These are phyloP conservation scores for Candida nitratophila DNA, from an alignment of 805 yeast species.

Conservation along the genomic window DNA sequence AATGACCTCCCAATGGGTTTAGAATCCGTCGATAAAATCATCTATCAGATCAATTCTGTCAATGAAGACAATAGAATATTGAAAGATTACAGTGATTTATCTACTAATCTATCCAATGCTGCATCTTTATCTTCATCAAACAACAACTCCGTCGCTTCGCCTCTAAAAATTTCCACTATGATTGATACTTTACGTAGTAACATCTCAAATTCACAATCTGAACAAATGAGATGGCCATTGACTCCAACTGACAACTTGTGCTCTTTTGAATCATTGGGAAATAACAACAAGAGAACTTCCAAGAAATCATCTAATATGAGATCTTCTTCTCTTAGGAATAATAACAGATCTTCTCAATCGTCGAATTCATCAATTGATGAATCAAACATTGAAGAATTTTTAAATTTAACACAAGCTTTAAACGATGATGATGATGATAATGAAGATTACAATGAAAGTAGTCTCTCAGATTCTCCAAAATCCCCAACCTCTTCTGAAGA, in stretches of 20 bases:
- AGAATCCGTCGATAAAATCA: constrained; percentile 23
- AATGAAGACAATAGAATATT: constrained; percentile 12
- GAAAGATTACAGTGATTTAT: constrained; percentile 4
- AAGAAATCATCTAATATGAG: neutral
- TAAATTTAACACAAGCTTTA: constrained; percentile 7
- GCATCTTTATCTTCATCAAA: constrained; percentile 5
- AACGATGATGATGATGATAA: constrained; percentile 8
- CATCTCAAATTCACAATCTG: neutral
- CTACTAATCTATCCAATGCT: neutral
- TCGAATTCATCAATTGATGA: neutral
- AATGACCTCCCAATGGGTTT: constrained; percentile 17
- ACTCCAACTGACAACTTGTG: constrained; percentile 1
- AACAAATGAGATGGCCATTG: constrained; percentile 2
- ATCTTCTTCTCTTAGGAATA: no score
- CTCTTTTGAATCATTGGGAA: constrained; percentile 1
- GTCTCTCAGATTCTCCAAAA: neutral
- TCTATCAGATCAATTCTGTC: constrained; percentile 14
- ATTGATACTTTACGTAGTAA: constrained; percentile 8
- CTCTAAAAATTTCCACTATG: constrained; percentile 5
- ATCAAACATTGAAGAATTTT: constrained; percentile 13
- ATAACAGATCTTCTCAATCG: neutral
- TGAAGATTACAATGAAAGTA: neutral
- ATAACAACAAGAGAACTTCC: neutral
- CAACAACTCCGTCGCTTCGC: neutral
- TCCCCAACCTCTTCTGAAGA: neutral